Evolutionary conservation across 805 yeast genomes (phyloP), one percentile per base, ranked within the genome.

Genomic region (Metschnikowia anglica): DNA sequence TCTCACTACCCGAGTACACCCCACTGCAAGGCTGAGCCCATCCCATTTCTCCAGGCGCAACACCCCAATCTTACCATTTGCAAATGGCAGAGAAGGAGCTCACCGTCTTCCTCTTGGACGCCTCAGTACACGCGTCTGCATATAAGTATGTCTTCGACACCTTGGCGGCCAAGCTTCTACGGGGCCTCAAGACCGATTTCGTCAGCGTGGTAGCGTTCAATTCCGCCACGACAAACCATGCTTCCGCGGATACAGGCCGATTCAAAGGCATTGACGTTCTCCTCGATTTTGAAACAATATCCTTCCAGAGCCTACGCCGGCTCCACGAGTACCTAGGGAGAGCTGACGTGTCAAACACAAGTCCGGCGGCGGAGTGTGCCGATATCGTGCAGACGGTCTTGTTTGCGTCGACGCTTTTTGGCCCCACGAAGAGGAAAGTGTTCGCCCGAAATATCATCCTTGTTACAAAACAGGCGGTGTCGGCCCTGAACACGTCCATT

Each of bases 31-130:
- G n/a, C n/a, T n/a, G n/a, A n/a, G n/a, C n/a, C n/a, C n/a, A n/a
- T n/a, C n/a, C n/a, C n/a, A n/a, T n/a, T n/a, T n/a, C n/a, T n/a
- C n/a, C 12, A 25, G 11, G 13, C 5, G 28, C 28, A 5, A 25
- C 28, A 13, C 28, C 10, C 28, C 11, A 4, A 9, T 25, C 28
- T 25, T 10, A 4, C 12, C 11, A n/a, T n/a, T n/a, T n/a, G n/a
- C n/a, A 23, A 7, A 64, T 62, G 68, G 65, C 67, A 2, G 65
- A 59, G 15, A 53, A 71, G 52, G 75, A 70, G 40, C 62, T 63
- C 24, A 74, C 80, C 0, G 61, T 66, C 1, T 78, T 74, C 49
- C 65, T 80, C 8, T 67, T 78, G 12, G 87, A 81, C 55, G 61
- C 73, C 11, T 70, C 77, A 9, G 64, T 67, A 55, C 49, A 73